A percentile compares a stretch with the other conserved stretches of the same genome.
These are phyloP conservation scores for Eucalyptus cloeziana DNA, from an alignment of 345 rosid species.

Conservation along the genomic window DNA sequence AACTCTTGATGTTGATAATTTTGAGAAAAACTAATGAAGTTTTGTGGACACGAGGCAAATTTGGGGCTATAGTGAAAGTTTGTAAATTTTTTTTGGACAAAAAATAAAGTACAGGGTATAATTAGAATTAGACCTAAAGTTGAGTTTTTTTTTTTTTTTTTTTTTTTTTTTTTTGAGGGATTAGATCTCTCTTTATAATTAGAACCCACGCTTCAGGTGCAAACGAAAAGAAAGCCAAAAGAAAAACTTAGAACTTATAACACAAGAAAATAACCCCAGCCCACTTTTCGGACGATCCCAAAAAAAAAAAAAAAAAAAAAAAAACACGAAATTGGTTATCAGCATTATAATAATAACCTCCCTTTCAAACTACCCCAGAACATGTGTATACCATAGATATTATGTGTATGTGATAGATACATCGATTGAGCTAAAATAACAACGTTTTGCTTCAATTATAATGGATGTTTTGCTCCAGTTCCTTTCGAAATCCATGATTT, in stretches of 20 bases:
- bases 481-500: neutral
- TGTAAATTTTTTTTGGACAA: neutral
- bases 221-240: too few relatives aligned
- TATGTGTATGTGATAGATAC: too few relatives aligned
- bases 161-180: too few relatives aligned
- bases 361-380: neutral
- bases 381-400: neutral
- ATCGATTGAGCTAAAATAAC: neutral
- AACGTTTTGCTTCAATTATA: too few relatives aligned
- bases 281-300: fast-evolving
- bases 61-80: neutral
- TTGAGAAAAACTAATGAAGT: neutral
- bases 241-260: too few relatives aligned
- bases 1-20: neutral
- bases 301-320: too few relatives aligned
- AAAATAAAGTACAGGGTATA: too few relatives aligned
- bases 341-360: neutral
- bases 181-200: neutral
- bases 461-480: neutral
- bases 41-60: neutral
- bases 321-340: neutral
- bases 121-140: too few relatives aligned
- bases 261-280: neutral
- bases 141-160: too few relatives aligned
- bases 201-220: neutral